Conservation (phyloP, 768 basidiomycete genomes). For the Leucogyrophana mollusca region DNA sequence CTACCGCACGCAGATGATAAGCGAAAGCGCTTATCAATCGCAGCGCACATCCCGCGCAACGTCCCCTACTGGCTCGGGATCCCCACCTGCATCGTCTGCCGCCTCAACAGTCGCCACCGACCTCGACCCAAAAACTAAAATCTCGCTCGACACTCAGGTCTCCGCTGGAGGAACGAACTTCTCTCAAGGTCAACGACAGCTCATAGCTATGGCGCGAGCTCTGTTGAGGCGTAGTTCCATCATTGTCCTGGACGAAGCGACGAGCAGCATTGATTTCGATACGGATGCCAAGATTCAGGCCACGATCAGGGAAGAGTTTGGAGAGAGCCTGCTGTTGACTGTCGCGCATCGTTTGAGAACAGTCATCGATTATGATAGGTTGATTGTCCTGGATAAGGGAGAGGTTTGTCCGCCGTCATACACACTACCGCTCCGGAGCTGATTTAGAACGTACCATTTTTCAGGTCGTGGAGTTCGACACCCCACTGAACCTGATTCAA, state of each 20-base stretch:
- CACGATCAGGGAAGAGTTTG: slow-evolving; percentile 86
- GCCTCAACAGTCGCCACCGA: slow-evolving; percentile 48
- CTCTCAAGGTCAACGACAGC: slow-evolving; percentile 88
- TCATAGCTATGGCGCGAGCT: slow-evolving; percentile 85
- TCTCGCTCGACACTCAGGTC: slow-evolving; percentile 76
- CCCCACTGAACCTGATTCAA: slow-evolving; percentile 64
- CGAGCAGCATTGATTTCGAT: slow-evolving; percentile 82
- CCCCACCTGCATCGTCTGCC: slow-evolving; percentile 43
- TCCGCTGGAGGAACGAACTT: slow-evolving; percentile 89
- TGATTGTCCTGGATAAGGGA: slow-evolving; percentile 69
- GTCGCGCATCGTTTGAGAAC: slow-evolving; percentile 75
- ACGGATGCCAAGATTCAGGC: slow-evolving; percentile 90
- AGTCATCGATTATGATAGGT: slow-evolving; percentile 77
- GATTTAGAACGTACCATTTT: not conserved
- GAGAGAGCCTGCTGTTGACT: slow-evolving; percentile 68
- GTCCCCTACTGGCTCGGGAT: slow-evolving; percentile 29
- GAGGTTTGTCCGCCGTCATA: slow-evolving; percentile 16
- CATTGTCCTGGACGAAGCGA: slow-evolving; percentile 81
- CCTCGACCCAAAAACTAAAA: slow-evolving; percentile 49
- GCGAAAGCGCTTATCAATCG: slow-evolving; percentile 46
- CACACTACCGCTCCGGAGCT: too few species aligned
- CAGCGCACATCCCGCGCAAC: slow-evolving; percentile 49
- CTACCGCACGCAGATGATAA: slow-evolving; percentile 76
- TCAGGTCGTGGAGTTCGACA: slow-evolving; percentile 65
- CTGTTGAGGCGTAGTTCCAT: slow-evolving; percentile 71